phyloP scores from a whole-genome alignment of 805 yeast species.

The Deakozyma indianensis region DNA sequence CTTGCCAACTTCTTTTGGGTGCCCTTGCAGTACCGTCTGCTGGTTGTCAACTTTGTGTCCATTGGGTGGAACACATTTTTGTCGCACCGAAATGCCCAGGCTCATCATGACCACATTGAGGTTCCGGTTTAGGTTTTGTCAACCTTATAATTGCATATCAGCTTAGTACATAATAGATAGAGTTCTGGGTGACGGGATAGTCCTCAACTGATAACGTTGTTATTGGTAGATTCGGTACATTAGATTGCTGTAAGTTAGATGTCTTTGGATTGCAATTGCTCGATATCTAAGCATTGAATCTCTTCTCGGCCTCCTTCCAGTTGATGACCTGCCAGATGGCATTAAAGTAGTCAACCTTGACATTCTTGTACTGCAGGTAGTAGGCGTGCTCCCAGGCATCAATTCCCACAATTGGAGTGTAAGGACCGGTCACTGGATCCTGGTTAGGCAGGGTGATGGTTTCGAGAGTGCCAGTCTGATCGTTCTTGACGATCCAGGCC shows the following conservation, averaged over 20 bases:
- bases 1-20: slow-evolving; percentile 53
- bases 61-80: slow-evolving; percentile 77
- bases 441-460: slow-evolving; percentile 76
- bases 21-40: slow-evolving; percentile 54
- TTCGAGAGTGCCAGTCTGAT: slow-evolving; percentile 52
- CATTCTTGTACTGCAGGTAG: slow-evolving; percentile 85
- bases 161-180: too few relatives aligned
- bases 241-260: too few relatives aligned
- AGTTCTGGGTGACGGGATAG: too few relatives aligned
- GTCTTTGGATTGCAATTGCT: too few relatives aligned
- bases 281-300: slow-evolving; percentile 26
- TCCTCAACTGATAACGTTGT: too few relatives aligned
- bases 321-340: slow-evolving; percentile 90
- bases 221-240: too few relatives aligned
- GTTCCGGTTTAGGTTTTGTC: too few relatives aligned
- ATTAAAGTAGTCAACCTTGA: slow-evolving; percentile 81
- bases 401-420: slow-evolving; percentile 69
- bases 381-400: slow-evolving; percentile 98
- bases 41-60: slow-evolving; percentile 56
- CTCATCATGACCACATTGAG: slow-evolving; percentile 3
- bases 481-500: slow-evolving; percentile 82
- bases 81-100: slow-evolving; percentile 35
- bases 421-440: slow-evolving; percentile 62
- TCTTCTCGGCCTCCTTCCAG: slow-evolving; percentile 80
- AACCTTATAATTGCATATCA: too few relatives aligned